Evolutionary conservation across 2,329 filamentous ascomycete genomes (phyloP), one percentile per base, ranked within the genome.

Genomic region (Endocalyx cinctus): DNA sequence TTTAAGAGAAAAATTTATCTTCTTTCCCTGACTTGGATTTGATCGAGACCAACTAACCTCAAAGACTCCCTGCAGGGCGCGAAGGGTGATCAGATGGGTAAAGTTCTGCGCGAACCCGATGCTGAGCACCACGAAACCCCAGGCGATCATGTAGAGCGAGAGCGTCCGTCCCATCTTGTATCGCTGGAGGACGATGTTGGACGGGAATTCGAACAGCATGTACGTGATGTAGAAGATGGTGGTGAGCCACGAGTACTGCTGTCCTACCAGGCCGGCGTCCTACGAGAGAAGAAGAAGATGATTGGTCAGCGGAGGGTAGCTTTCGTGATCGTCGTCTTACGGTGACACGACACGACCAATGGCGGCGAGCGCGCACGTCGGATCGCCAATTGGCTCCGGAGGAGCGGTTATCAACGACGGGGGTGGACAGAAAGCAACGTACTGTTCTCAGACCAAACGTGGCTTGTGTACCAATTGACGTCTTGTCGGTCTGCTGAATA

Each of bases 401-500:
- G n/a, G n/a, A n/a, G n/a, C n/a, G n/a, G n/a, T n/a, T n/a, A n/a
- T n/a, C n/a, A n/a, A n/a, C n/a, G n/a, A n/a, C n/a, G n/a, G n/a
- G n/a, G n/a, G n/a, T n/a, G n/a, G n/a, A n/a, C n/a, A n/a, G n/a
- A n/a, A n/a, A n/a, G n/a, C n/a, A n/a, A 17, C 27, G 17, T 37
- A 51, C 60, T 20, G 53, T 46, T 23, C 51, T 38, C 4, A 64
- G 48, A 5, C 62, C 62, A 29, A 64, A 63, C 0, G 52, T 61
- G 12, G 62, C 61, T 31, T 64, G 61, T 0, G 51, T 58, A 14
- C 60, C 52, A 12, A 64, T 49, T 0, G 61, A 59, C 2, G 63
- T 69, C 46, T 70, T 70, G 47, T 70, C 66, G 1, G 58, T 61
- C 42, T 70, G 67, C 40, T 71, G 68, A 30, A 70, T 64, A 22